Evolutionary conservation across 2,329 filamentous ascomycete genomes (phyloP).

Genomic region (Arthrinium phaeospermum): DNA sequence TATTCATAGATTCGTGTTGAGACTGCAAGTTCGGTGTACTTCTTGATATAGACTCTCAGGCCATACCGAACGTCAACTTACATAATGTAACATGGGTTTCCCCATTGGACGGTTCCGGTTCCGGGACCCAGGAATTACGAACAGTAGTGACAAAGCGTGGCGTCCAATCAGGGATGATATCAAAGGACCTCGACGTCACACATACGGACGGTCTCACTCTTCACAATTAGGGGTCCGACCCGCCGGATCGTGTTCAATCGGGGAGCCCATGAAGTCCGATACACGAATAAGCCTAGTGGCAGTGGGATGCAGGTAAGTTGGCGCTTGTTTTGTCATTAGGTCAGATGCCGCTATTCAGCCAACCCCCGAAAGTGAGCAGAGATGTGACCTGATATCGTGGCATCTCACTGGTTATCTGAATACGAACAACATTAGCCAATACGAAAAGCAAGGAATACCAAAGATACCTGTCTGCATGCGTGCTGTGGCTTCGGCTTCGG

Average conservation of each 20-base stretch:
- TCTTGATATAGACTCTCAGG: too few relatives aligned
- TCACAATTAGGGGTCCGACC: not conserved
- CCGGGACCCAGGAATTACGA: not conserved
- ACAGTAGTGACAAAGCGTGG: not conserved
- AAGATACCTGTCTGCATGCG: not conserved
- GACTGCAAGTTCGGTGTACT: too few relatives aligned
- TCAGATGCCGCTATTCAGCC: not conserved
- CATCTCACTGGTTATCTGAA: not conserved
- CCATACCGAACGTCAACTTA: too few relatives aligned
- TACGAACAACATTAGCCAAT: not conserved
- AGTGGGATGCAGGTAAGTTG: not conserved
- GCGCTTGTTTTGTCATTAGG: not conserved
- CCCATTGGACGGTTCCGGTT: not conserved
- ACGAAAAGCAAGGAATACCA: not conserved
- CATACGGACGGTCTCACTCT: not conserved
- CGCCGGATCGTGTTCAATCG: not conserved
- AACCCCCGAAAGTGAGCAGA: too few relatives aligned
- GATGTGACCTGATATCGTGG: not conserved
- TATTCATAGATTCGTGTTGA: too few relatives aligned
- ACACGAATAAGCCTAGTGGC: not conserved
- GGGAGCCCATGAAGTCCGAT: not conserved
- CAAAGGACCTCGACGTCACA: not conserved
- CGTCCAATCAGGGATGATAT: not conserved
- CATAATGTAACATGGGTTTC: too few relatives aligned
- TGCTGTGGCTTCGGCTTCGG: not conserved